Evolutionary conservation across 2,329 filamentous ascomycete species (phyloP), one percentile per base, ranked within the genome.

Genomic region (Pseudocercospora eumusae): DNA sequence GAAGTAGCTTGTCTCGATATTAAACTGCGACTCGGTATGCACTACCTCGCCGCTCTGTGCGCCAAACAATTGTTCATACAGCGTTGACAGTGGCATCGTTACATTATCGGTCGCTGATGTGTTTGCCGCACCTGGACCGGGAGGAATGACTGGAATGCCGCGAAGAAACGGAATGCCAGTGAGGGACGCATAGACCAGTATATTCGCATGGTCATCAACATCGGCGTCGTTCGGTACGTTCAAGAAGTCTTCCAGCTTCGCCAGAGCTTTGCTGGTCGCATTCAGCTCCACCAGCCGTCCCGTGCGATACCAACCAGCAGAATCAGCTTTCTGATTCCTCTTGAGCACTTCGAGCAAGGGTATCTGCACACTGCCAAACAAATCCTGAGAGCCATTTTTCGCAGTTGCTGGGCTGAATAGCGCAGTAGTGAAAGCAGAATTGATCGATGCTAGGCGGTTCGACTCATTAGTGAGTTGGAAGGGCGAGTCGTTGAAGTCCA

Each of bases 311-410:
- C 62, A 64, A 1, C 64, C 62, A 18, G 60, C 59, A 15, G 36
- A 42, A 21, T 62, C 59, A 13, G 64, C 53, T 27, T 61, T 57
- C 31, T 61, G 54, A 0, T 10, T 36, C 11, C 28, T 40, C 27
- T 57, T 63, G 4, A 66, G 56, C 23, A 36, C n/a, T 40, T 66
- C 64, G 6, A 66, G 49, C 56, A 66, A 28, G 1, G 64, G 64
- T 21, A 64, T 55, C 20, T 63, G 59, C 10, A 66, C 15, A 28
- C 64, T 62, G 9, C 62, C 64, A 33, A 55, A 66, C 7, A 64
- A 23, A 55, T 66, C 64, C 23, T 66, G 59, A 9, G 56, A 54
- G 9, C 52, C 57, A 47, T 60, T 64, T 31, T 64, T 64, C 4
- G 57, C 54, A 20, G 45, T 31, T 2, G 57, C 31, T 2, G 64